Evolutionary conservation across 768 basidiomycete genomes (phyloP).

Genomic region (Tricholoma matsutake): DNA sequence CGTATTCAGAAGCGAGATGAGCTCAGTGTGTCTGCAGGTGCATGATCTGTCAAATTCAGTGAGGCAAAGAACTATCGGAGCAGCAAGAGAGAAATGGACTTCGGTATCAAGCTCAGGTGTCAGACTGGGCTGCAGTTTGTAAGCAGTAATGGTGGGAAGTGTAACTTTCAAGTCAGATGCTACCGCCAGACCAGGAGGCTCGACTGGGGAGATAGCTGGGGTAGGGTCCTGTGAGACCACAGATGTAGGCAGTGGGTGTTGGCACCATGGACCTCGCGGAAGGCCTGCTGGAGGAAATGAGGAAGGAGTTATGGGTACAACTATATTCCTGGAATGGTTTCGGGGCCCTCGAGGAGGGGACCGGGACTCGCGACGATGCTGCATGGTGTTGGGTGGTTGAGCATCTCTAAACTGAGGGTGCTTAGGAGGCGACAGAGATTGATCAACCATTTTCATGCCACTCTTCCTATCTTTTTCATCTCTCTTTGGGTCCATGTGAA

Average conservation of each 20-base stretch:
- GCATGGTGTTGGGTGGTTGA: constrained; percentile 9
- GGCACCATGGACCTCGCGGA: constrained; percentile 16
- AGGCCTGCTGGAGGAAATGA: constrained; percentile 17
- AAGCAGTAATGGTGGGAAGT: constrained; percentile 30
- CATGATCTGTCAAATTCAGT: constrained; percentile 22
- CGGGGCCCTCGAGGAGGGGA: constrained; percentile 43
- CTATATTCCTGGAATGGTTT: constrained; percentile 19
- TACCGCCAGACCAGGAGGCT: constrained; percentile 2
- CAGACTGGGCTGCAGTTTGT: constrained; percentile 24
- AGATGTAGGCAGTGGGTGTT: constrained; percentile 5
- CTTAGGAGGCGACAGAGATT: constrained; percentile 23
- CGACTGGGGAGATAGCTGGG: constrained; percentile 5
- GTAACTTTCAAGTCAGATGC: constrained; percentile 4
- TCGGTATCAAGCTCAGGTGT: constrained; percentile 22
- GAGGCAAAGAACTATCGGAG: neutral
- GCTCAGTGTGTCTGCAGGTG: constrained; percentile 38
- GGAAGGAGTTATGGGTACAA: constrained; percentile 15
- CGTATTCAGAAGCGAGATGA: constrained; percentile 37
- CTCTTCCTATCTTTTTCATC: constrained; percentile 18
- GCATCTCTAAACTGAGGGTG: constrained; percentile 18
- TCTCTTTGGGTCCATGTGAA: constrained; percentile 7
- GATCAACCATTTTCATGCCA: constrained; percentile 15
- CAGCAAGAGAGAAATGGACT: constrained; percentile 2
- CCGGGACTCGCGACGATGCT: constrained; percentile 23
- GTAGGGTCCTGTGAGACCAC: constrained; percentile 4